Conservation (phyloP, 1,284 basidiomycete species). For the Marasmius tenuissimus region DNA sequence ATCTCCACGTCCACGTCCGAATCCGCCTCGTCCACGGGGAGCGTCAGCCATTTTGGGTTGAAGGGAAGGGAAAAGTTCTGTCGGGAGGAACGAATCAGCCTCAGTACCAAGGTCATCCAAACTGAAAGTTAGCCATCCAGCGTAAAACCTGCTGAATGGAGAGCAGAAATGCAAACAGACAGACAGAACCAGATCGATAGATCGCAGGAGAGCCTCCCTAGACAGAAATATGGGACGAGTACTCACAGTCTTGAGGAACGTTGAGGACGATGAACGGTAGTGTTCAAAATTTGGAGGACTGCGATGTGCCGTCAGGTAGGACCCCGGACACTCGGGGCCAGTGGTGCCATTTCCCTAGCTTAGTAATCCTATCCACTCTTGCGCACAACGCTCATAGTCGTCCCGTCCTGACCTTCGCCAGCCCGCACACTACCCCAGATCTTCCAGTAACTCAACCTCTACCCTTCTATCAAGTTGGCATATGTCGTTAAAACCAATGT, state of each 20-base stretch:
- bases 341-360: not conserved
- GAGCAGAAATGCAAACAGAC: not conserved
- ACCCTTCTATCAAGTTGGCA: slow-evolving; percentile 70
- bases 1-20: slow-evolving; percentile 88
- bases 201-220: not conserved
- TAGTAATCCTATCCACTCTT: not conserved
- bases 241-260: slow-evolving; percentile 15
- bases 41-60: slow-evolving; percentile 71
- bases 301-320: not conserved
- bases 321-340: not conserved
- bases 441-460: slow-evolving; percentile 1
- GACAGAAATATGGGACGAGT: not conserved
- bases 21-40: slow-evolving; percentile 80
- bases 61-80: slow-evolving; percentile 17
- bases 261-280: not conserved
- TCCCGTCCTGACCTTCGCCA: slow-evolving; percentile 5
- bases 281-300: not conserved
- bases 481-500: slow-evolving; percentile 70
- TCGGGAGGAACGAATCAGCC: slow-evolving; percentile 15
- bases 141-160: slow-evolving; percentile 1
- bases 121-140: slow-evolving; percentile 32
- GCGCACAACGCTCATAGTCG: not conserved
- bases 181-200: not conserved
- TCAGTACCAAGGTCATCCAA: slow-evolving; percentile 22
- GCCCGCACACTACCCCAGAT: not conserved